These are phyloP conservation scores for Rachicladosporium sp. DNA, from an alignment of 2,329 filamentous ascomycete genomes.

Conservation along the genomic window DNA sequence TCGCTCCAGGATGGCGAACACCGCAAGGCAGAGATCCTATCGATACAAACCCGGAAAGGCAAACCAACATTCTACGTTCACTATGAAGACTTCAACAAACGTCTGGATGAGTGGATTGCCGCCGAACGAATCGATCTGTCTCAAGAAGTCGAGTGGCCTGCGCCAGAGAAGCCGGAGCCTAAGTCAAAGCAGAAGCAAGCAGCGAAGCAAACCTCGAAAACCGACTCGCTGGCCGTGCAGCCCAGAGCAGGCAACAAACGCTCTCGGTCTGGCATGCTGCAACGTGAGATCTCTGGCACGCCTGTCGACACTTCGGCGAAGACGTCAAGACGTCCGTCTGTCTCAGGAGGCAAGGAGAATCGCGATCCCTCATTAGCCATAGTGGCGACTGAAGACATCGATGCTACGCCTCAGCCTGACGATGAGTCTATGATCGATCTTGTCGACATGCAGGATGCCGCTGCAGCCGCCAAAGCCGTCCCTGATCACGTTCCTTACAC, in stretches of 20 bases:
- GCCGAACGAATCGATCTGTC: conserved; percentile 71
- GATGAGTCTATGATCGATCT: conserved; percentile 42
- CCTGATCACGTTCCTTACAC: conserved; percentile 46
- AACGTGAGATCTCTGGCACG: conserved; percentile 27
- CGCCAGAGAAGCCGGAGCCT: conserved; percentile 78
- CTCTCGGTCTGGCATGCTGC: conserved; percentile 30
- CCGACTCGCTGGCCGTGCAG: conserved; percentile 5
- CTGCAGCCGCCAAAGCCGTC: conserved; percentile 41
- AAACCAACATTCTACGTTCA: conserved; percentile 89
- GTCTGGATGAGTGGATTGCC: conserved; percentile 77
- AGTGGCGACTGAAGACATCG: conserved; percentile 33
- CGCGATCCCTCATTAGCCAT: conserved; percentile 35
- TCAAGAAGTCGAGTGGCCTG: conserved; percentile 92
- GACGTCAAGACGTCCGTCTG: conserved; percentile 37
- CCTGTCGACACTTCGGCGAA: conserved; percentile 42
- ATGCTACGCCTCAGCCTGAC: conserved; percentile 38
- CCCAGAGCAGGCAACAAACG: conserved; percentile 37
- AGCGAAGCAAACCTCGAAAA: conserved; percentile 19
- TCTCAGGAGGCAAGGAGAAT: conserved; percentile 50
- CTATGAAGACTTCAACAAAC: conserved; percentile 97
- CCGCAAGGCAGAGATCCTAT: conserved; percentile 91
- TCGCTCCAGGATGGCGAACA: conserved; percentile 56
- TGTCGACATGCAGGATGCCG: conserved; percentile 40
- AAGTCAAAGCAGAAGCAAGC: conserved; percentile 59
- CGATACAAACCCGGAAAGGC: conserved; percentile 80